Evolutionary conservation across 1,284 basidiomycete species (phyloP), one percentile per base, ranked within the genome.

Genomic region (Moniliophthora roreri): DNA sequence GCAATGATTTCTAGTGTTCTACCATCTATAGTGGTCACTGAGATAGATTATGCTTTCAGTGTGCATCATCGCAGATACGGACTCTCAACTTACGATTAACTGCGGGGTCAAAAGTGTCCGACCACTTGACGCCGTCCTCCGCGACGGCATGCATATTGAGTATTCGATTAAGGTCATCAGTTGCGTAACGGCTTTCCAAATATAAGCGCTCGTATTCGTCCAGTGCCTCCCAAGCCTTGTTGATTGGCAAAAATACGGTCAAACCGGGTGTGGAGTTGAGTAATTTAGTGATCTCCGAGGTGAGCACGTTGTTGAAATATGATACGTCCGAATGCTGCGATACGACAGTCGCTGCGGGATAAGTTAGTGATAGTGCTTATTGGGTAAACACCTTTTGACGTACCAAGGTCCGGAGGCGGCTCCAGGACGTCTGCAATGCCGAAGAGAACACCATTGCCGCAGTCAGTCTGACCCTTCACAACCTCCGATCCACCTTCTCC

Each of bases 231-330:
- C 86, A 98, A 9, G 97, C 95, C 21, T 80, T 72, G 63, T 97
- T 83, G 13, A 88, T 77, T 0, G 97, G 96, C 1, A 97, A 79
- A 68, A 99, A 99, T 35, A 99, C 63, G 0, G 96, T 98, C 32
- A 97, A 72, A 62, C 90, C 86, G 0, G 91, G 73, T 0, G 81
- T 84, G 46, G 71, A 71, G 53, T 84, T 84, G 36, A 93, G 74
- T 34, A 79, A 70, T n/a, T 69, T 63, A 38, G 72, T 63, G 38
- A 87, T 77, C 42, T 80, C 77, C 1, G 80, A 68, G 3, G 84
- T 89, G 52, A 89, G 68, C 51, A 91, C 81, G 54, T 77, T 80
- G 56, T 80, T 69, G 57, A 93, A 85, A 69, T 91, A 93, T 13
- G 85, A 83, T 24, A 92, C 68, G 0, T 81, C 78, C 2, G 82